A percentile compares a stretch with the other conserved stretches of the same genome.
These are phyloP conservation scores for Skeletonema tropicum DNA, from an alignment of 108 stramenopile species.

Conservation along the genomic window DNA sequence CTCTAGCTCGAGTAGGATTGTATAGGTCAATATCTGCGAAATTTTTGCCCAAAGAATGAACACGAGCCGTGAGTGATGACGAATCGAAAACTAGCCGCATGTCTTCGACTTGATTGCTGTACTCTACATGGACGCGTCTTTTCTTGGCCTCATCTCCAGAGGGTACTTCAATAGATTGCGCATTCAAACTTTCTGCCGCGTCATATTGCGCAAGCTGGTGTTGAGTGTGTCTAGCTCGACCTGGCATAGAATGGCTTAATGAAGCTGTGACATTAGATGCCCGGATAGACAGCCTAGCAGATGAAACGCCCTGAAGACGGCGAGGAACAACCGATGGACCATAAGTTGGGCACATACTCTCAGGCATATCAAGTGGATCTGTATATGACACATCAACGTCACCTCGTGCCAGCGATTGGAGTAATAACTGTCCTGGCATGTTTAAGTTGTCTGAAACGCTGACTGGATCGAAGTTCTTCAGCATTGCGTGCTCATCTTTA, in stretches of 20 bases:
- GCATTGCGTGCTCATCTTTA: constrained; percentile 7
- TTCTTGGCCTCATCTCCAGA: constrained; percentile 27
- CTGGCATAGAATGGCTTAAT: constrained; percentile 7
- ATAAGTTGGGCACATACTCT: constrained; percentile 39
- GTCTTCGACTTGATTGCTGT: constrained; percentile 8
- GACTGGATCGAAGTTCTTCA: constrained; percentile 19
- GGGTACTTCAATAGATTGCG: constrained; percentile 11
- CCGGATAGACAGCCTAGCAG: neutral
- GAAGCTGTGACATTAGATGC: constrained; percentile 2
- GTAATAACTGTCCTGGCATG: constrained; percentile 13
- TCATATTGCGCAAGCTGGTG: constrained; percentile 37
- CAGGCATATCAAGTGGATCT: constrained; percentile 11
- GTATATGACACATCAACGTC: neutral
- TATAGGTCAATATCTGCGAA: constrained; percentile 29
- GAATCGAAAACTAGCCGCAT: constrained; percentile 34
- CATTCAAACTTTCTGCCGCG: constrained; percentile 1
- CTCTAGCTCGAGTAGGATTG: constrained; percentile 24
- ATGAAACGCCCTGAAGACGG: constrained; percentile 5
- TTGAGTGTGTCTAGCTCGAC: constrained; percentile 27
- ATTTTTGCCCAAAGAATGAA: constrained; percentile 25
- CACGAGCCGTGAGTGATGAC: constrained; percentile 14
- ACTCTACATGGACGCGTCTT: constrained; percentile 21
- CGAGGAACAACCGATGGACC: constrained; percentile 44
- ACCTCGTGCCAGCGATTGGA: constrained; percentile 9
- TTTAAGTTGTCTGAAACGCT: constrained; percentile 22